These are phyloP conservation scores for Fusarium vanettenii DNA, from an alignment of 2,329 filamentous ascomycete genomes.

Conservation along the genomic window DNA sequence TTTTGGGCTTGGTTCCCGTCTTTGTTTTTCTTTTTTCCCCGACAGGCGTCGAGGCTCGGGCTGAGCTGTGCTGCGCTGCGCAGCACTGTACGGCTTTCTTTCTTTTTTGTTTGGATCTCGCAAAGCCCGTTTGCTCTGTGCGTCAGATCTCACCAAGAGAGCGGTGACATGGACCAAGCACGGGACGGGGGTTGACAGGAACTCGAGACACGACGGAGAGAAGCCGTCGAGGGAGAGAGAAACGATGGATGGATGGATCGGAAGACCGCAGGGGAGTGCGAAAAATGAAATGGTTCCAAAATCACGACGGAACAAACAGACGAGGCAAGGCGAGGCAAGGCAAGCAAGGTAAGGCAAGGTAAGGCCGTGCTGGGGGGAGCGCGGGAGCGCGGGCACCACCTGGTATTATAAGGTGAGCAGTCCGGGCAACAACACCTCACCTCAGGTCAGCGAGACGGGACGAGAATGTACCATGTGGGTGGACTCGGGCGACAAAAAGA, in stretches of 20 bases:
- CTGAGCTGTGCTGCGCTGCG: not conserved
- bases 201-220: conserved; percentile 26
- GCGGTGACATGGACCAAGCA: conserved; percentile 41
- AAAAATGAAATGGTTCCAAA: conserved; percentile 39
- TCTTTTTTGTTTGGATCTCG: conserved; percentile 34
- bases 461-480: conserved; percentile 9
- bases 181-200: conserved; percentile 36
- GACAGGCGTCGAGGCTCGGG: conserved; percentile 10
- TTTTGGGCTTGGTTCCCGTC: conserved; percentile 16
- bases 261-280: conserved; percentile 18
- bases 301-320: conserved; percentile 40
- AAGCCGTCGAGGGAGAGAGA: conserved; percentile 7
- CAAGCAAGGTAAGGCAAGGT: conserved; percentile 29
- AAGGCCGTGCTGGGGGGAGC: conserved; percentile 27
- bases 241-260: conserved; percentile 20
- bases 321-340: conserved; percentile 4
- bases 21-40: conserved; percentile 18
- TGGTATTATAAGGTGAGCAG: conserved; percentile 36
- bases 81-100: not conserved
- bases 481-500: conserved; percentile 15
- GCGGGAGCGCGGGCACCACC: conserved; percentile 9
- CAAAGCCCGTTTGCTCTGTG: conserved; percentile 36
- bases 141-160: conserved; percentile 41
- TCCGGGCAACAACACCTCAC: conserved; percentile 29
- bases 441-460: conserved; percentile 13